A percentile compares a stretch with the other conserved stretches of the same genome.
Evolutionary conservation across 163 green algal genomes (phyloP).

Genomic region (Scenedesmus sp.): DNA sequence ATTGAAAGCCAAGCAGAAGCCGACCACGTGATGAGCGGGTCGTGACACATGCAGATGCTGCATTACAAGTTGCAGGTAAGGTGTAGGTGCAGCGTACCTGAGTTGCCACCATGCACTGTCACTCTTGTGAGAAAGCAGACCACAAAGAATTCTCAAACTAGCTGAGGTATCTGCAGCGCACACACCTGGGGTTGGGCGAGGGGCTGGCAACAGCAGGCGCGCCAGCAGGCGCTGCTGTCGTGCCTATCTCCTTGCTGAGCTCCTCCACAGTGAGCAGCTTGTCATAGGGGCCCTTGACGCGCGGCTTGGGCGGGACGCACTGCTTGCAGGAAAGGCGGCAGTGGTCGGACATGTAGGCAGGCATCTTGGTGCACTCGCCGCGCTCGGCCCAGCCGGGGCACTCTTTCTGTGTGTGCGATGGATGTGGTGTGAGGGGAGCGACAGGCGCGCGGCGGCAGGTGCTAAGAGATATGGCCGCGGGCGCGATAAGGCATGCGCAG

Average conservation of each 20-base stretch:
- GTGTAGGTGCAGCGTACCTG: too few species aligned
- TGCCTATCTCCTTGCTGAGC: slow-evolving; percentile 34
- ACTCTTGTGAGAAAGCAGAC: too few species aligned
- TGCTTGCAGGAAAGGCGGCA: slow-evolving; percentile 46
- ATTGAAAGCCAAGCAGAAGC: not conserved
- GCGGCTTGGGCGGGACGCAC: slow-evolving; percentile 33
- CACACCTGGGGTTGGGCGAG: not conserved
- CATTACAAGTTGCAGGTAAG: too few species aligned
- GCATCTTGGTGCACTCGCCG: slow-evolving; percentile 74
- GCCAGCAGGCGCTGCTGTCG: not conserved
- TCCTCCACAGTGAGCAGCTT: slow-evolving; percentile 19
- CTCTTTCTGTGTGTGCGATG: slow-evolving; percentile 46
- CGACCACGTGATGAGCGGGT: too few species aligned
- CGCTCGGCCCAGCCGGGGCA: slow-evolving; percentile 64
- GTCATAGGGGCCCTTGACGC: not conserved
- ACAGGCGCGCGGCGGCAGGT: too few species aligned
- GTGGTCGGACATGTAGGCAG: slow-evolving; percentile 70
- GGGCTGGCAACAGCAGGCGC: not conserved
- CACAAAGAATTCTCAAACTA: not conserved
- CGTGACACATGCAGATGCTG: too few species aligned
- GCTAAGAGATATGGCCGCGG: too few species aligned
- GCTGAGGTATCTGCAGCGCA: not conserved
- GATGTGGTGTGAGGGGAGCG: not conserved
- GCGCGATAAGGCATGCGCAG: too few species aligned
- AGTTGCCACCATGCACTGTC: too few species aligned